Conservation (phyloP, 2,329 filamentous ascomycete genomes). For the Sarocladium kiliense region DNA sequence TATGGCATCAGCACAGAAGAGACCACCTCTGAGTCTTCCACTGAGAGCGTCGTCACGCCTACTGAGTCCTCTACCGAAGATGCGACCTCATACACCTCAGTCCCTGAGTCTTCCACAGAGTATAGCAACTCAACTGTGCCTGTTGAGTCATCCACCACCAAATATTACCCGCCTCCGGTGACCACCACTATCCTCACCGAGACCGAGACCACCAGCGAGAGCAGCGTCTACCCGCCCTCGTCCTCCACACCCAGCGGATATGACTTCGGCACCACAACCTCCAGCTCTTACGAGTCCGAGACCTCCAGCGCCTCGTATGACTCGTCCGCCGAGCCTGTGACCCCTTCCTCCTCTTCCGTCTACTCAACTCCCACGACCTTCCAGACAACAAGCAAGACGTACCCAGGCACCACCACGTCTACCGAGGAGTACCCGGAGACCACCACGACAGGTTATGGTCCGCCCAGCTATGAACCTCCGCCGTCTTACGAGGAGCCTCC, state of each 20-base stretch:
- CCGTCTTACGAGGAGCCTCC: conserved; percentile 20
- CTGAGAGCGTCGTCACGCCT: neutral
- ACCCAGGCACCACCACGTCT: conserved; percentile 1
- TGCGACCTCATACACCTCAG: neutral
- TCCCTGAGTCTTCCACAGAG: neutral
- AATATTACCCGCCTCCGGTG: conserved; percentile 1
- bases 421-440: conserved; percentile 7
- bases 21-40: conserved; percentile 1
- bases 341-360: conserved; percentile 8
- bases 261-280: conserved; percentile 6
- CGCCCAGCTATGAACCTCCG: no score
- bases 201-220: conserved; percentile 4
- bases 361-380: conserved; percentile 9
- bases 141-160: neutral
- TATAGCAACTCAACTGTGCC: neutral
- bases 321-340: conserved; percentile 10
- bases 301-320: conserved; percentile 7
- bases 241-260: conserved; percentile 3
- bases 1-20: neutral
- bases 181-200: conserved; percentile 7
- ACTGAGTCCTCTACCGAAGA: neutral
- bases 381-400: conserved; percentile 14
- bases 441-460: conserved; percentile 10
- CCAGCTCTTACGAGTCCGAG: neutral
- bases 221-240: neutral